A percentile compares a stretch with the other conserved stretches of the same genome.
phyloP scores from a whole-genome alignment of 2,329 filamentous ascomycete species.

The Paraphaeosphaeria sporulosa region DNA sequence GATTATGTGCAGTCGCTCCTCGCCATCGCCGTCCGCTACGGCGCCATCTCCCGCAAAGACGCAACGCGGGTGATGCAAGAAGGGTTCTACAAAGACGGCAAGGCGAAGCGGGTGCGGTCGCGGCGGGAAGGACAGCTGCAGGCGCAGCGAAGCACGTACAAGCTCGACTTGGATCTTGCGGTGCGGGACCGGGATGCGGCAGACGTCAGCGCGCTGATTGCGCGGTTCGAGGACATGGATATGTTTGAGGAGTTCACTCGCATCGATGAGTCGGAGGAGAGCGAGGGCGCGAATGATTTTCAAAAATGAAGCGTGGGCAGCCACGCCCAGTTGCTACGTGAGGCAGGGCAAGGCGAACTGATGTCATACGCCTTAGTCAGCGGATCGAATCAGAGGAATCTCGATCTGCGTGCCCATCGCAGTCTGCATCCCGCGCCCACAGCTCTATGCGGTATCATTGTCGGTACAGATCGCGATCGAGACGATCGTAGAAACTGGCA shows the following conservation, averaged over 20 bases:
- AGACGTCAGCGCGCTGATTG: not conserved
- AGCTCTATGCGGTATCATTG: not conserved
- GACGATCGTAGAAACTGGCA: too few species aligned
- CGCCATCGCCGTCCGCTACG: conserved; percentile 2
- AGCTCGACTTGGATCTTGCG: conserved; percentile 6
- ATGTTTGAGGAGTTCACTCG: conserved; percentile 8
- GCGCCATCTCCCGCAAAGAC: conserved; percentile 1
- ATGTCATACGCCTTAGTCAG: not conserved
- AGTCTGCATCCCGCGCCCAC: not conserved
- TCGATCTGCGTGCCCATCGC: not conserved
- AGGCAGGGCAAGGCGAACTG: not conserved
- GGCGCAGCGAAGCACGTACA: not conserved
- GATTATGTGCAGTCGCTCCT: conserved; percentile 4
- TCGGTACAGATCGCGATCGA: not conserved
- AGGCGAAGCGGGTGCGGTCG: not conserved
- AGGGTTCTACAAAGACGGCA: not conserved
- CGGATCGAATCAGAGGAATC: not conserved
- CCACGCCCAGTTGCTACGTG: not conserved
- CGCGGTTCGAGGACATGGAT: conserved; percentile 4
- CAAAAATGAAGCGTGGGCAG: not conserved
- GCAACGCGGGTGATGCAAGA: conserved; percentile 4
- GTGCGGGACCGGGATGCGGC: conserved; percentile 7
- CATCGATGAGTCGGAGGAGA: conserved; percentile 4
- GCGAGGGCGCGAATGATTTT: not conserved
- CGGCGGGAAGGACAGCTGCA: not conserved